Base-by-base conservation (phyloP, 2,329 filamentous ascomycete species). In the Neopestalotiopsis rosae region DNA sequence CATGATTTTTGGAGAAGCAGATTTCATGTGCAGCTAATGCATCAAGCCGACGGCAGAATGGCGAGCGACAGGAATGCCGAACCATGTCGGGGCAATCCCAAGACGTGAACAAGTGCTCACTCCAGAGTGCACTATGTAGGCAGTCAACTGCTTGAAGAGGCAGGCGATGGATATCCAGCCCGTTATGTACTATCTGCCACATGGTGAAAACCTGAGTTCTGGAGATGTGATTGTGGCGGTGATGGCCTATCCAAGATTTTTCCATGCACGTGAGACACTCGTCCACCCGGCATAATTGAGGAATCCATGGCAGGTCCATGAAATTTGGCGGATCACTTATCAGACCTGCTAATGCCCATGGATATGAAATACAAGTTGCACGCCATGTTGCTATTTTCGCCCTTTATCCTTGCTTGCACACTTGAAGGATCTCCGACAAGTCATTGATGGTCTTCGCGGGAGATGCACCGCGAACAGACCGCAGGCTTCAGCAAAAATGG, bases 341-440 rank as follows among this genome's bases (percentile, higher is more conserved):
- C 59, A 38, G 14, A 20, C 59, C 32, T 40, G 32, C 32, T 20
- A 28, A 30, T 40, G 20, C 20, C 14, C 32, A 14, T 20, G 28
- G 59, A 34, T 34, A 20, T 17, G 30, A 30, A 59, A 28, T 59
- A 59, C 30, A 59, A 59, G 30, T 30, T 30, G 57, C 30, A 34
- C 13, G 17, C n/a, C 5, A 14, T 12, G 49, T 56, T 66, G 42
- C 63, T 66, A 66, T 66, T 66, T 66, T 66, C 14, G 32, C 49
- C 61, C 56, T 40, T 59, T 65, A 75, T 72, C 72, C 67, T 68
- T 61, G 64, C 70, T 28, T 65, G 20, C 45, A 64, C 30, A 67
- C 58, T 68, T 20, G 67, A 10, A 68, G 66, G 68, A 70, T 67
- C 61, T 71, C 58, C 65, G 69, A 65, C 69, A 69, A 52, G 24